Evolutionary conservation across 1,139 yeast species (phyloP), one percentile per base, ranked within the genome.

Genomic region (Magnusiomyces sp.): DNA sequence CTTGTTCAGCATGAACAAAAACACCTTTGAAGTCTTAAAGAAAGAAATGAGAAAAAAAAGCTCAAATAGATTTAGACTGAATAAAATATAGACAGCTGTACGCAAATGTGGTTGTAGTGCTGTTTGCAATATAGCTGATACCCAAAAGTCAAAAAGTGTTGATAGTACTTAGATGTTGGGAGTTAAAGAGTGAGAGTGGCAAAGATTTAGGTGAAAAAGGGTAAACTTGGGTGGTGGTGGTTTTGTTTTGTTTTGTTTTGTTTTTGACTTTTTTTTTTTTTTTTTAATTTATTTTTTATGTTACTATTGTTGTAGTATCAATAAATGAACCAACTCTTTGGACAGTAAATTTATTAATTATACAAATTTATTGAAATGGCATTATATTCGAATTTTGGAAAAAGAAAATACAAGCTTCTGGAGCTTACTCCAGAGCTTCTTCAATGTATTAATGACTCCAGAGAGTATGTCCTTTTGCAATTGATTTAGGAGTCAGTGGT

Each of bases 351-450:
- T 23, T 23, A 23, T 23, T 23, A 23, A 23, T 23, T 23, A 23
- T 23, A 23, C 4, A 23, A 23, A 23, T 23, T 23, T 23, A 4
- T 23, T 5, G 7, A 23, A 9, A 51, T 51, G 53, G 46, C 53
- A 27, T 39, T 51, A n/a, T 51, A 51, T 45, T 41, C 50, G 17
- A 42, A 51, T 34, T 48, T 51, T 31, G 53, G 50, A 27, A 23
- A 43, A n/a, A 41, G 45, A 13, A 47, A 23, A 36, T 51, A 51
- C 40, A 49, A 43, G 46, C 40, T 51, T 17, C 42, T 51, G 19
- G 49, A 47, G 17, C 47, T 51, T 11, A 48, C 45, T 19, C 47
- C 50, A 3, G 54, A 51, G 1, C 29, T 51, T 7, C 37, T 43
- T 2, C 50, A 45, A 11, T 47, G 47, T 39, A 20, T 51, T 16